Conservation (phyloP, 495 filamentous ascomycete species). For the Umbilicaria muhlenbergii region DNA sequence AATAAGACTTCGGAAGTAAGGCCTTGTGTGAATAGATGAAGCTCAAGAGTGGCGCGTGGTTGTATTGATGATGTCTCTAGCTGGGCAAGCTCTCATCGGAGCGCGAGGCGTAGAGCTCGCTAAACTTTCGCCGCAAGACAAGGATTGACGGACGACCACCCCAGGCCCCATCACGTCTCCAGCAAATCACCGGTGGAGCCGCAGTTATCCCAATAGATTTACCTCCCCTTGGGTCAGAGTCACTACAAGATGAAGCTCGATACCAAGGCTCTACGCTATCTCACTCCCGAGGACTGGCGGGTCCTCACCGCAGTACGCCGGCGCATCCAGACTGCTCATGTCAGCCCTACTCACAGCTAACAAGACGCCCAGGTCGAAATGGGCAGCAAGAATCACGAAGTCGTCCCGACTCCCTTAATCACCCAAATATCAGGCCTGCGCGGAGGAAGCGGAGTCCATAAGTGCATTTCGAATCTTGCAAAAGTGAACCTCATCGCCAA, state of each 20-base stretch:
- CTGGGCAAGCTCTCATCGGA: no score
- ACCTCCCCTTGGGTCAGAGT: no score
- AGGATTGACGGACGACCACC: no score
- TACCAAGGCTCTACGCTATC: constrained; percentile 77
- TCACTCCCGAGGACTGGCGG: constrained; percentile 84
- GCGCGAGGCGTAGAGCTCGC: no score
- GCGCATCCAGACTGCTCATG: constrained; percentile 10
- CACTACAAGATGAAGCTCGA: constrained; percentile 67
- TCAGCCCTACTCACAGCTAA: constrained; percentile 21
- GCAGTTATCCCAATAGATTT: no score
- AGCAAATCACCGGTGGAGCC: no score
- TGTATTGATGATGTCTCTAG: no score
- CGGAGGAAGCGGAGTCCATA: constrained; percentile 72
- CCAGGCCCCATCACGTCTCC: no score
- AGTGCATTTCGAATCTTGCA: constrained; percentile 73
- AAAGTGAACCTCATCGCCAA: constrained; percentile 86
- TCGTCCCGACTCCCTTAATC: constrained; percentile 84
- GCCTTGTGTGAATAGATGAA: no score
- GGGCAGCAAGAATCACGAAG: constrained; percentile 90
- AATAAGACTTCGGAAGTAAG: no score
- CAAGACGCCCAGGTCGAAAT: constrained; percentile 56
- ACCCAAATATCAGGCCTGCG: constrained; percentile 66
- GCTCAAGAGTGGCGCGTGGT: no score
- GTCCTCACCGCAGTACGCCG: constrained; percentile 74
- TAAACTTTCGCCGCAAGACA: no score